Base-by-base conservation (phyloP, 2,329 filamentous ascomycete genomes). In the Didymella sp. region DNA sequence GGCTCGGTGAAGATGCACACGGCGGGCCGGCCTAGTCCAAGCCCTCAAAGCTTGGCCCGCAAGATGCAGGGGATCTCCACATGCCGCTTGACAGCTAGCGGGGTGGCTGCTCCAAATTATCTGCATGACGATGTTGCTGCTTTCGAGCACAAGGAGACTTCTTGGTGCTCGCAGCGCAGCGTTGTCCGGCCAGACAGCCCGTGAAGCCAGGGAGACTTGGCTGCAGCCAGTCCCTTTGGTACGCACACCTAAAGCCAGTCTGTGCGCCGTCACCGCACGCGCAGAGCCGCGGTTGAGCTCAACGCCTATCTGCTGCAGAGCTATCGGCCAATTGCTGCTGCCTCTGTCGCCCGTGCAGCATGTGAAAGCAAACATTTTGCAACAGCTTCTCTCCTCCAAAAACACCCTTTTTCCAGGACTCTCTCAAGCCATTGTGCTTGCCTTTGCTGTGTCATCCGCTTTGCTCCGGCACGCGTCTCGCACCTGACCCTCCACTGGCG, bases 261-360 rank as follows among this genome's bases (percentile, higher is more conserved):
- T 37, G 44, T 33, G 44, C 44, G 30, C 37, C 15, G 45, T 38
- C 44, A 47, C 40, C 46, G 35, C 55, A 56, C 58, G 57, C 62
- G 31, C 59, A 51, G 60, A 56, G 56, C 61, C 64, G 63, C 49
- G 47, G 50, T 41, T 45, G 45, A 56, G 46, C 41, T 42, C 53
- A 56, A 56, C 40, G 46, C 53, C 40, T 40, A 9, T 28, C 21
- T 15, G 28, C 33, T 49, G 40, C 45, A 42, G 6, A 33, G 37
- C 45, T 17, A 41, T 7, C 42, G 24, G 27, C 38, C 43, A 43
- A 45, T 44, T 19, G 28, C 35, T 49, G 44, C 45, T 35, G 13
- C 25, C 41, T 22, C 15, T n/a, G 30, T 17, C 21, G 31, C 42
- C 41, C 42, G 31, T 53, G 50, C 42, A 48, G 44, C 51, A 54